Percentiles rank a stretch among this genome's conserved stretches.
Evolutionary conservation across 495 filamentous ascomycete species (phyloP).

Genomic region (Podospora pseudocomata): DNA sequence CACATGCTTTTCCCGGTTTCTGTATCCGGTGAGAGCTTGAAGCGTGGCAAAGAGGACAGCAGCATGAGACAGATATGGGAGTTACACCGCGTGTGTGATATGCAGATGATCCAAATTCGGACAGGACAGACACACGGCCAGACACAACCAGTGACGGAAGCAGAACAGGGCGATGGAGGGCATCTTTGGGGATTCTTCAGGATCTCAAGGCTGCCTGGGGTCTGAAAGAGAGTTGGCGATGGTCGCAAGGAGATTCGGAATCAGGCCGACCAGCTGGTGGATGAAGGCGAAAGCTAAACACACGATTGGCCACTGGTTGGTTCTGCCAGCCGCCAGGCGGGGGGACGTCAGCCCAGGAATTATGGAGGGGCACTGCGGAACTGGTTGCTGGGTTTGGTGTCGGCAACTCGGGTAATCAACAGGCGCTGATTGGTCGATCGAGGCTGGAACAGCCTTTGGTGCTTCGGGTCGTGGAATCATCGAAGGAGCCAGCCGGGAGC

Average conservation of each 20-base stretch:
- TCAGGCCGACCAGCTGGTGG: not conserved
- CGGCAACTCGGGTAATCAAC: conserved; percentile 36
- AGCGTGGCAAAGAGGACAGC: not conserved
- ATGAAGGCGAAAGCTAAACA: not conserved
- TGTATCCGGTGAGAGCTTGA: not conserved
- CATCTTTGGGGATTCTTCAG: not conserved
- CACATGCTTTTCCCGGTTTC: conserved; percentile 14
- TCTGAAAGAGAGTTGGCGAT: not conserved
- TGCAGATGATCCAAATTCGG: not conserved
- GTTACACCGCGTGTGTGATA: not conserved
- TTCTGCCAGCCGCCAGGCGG: not conserved
- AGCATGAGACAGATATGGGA: not conserved
- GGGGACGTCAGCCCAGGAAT: not conserved
- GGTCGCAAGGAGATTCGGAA: not conserved
- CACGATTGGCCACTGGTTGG: not conserved
- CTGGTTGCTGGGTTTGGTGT: conserved; percentile 17
- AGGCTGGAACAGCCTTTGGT: conserved; percentile 14
- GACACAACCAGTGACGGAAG: not conserved
- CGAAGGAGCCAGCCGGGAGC: conserved; percentile 6
- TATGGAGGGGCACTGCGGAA: not conserved
- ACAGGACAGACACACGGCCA: not conserved
- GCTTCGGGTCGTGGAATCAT: conserved; percentile 25
- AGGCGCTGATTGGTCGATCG: conserved; percentile 24
- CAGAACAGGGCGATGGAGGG: not conserved
- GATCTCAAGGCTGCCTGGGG: not conserved